Percentiles rank a stretch among this genome's conserved stretches.
Evolutionary conservation across 129 eudicot species (phyloP).

Genomic region (Chrysanthemum lavandulifolium): DNA sequence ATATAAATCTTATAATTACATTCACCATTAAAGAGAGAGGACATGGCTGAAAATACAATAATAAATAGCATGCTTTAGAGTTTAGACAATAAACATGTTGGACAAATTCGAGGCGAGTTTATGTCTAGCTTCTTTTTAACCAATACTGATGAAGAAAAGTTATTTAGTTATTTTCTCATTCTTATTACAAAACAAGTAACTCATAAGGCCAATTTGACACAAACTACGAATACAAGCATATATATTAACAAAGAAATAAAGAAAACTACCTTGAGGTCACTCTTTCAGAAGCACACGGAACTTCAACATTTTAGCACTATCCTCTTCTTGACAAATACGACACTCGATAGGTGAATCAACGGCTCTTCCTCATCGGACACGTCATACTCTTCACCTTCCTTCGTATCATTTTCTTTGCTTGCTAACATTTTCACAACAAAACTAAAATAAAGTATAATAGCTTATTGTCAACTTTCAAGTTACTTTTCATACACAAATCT

Average conservation of each 20-base stretch:
- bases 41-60: neutral
- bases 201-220: neutral
- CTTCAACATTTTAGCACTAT: constrained; percentile 55
- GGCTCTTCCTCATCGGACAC: constrained; percentile 56
- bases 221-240: constrained; percentile 2
- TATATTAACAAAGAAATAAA: constrained; percentile 13
- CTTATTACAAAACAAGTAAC: neutral
- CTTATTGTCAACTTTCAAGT: too few relatives aligned
- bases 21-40: too few relatives aligned
- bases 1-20: neutral
- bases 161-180: neutral
- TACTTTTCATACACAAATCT: too few relatives aligned
- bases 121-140: constrained; percentile 3
- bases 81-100: too few relatives aligned
- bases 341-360: constrained; percentile 64
- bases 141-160: neutral
- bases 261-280: constrained; percentile 61
- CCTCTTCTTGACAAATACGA: constrained; percentile 89
- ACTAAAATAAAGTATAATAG: too few relatives aligned
- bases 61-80: neutral
- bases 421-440: too few relatives aligned
- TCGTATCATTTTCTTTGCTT: constrained; percentile 15
- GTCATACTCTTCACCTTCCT: constrained; percentile 30
- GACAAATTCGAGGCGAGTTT: neutral
- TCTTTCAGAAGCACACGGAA: constrained; percentile 72